Evolutionary conservation across 169 alveolate species (phyloP).

Genomic region (Amoebophrya sp.): DNA sequence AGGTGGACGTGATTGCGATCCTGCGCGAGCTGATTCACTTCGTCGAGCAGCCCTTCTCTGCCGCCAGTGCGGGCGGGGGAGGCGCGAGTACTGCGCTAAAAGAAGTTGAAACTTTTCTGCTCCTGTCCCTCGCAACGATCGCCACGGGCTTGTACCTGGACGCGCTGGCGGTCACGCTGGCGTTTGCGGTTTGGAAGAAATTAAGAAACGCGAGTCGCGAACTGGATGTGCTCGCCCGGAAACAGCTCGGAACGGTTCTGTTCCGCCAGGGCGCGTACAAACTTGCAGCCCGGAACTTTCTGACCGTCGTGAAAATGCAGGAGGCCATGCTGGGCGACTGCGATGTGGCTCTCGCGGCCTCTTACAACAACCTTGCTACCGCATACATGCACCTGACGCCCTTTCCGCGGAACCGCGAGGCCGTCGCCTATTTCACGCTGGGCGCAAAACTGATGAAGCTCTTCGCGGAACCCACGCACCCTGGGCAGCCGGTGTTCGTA

Average conservation of each 20-base stretch:
- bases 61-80: too few relatives aligned
- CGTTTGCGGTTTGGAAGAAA: not conserved
- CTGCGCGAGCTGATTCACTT: not conserved
- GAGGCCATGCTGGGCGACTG: not conserved
- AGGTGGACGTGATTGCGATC: not conserved
- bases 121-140: not conserved
- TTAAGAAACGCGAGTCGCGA: not conserved
- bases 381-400: not conserved
- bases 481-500: not conserved
- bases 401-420: not conserved
- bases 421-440: not conserved
- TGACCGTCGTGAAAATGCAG: not conserved
- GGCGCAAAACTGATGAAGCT: not conserved
- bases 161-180: not conserved
- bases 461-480: not conserved
- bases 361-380: not conserved
- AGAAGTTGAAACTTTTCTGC: not conserved
- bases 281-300: not conserved
- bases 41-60: too few relatives aligned
- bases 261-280: not conserved
- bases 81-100: too few relatives aligned
- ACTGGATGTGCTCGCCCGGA: not conserved
- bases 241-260: not conserved
- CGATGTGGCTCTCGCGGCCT: not conserved
- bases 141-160: not conserved